Base-by-base conservation (phyloP, 805 yeast species). In the Dipodascopsis uninucleata region DNA sequence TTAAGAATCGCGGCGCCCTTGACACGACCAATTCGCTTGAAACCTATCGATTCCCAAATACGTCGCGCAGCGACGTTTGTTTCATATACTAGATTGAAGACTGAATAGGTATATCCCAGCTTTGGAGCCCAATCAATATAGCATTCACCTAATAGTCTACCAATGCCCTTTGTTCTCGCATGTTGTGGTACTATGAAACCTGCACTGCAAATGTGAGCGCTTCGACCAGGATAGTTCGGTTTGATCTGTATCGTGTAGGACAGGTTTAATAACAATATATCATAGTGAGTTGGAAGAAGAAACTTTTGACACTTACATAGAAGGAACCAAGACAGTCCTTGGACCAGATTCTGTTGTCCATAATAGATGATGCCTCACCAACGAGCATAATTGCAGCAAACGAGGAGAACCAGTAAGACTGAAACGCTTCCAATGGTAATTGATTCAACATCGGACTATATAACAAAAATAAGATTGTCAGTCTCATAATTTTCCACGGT, bases 181-280 rank as follows among this genome's bases (percentile, higher is more conserved):
- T 95, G 95, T 3, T 95, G 93, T 64, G 90, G 88, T 2, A 90
- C 97, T 28, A 90, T 68, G 57, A 90, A 84, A 17, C 82, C 82
- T 1, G 86, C 95, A 0, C 95, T 85, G 57, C 95, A 88, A n/a
- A 93, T 82, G 61, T 90, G 97, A 0, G 95, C 79, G 16, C 93
- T 82, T 35, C 97, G 71, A 1, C 97, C 97, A 0, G 97, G 96
- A 61, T 82, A 90, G 58, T 86, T 84, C 2, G 97, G 93, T 53
- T 83, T 83, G 49, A 90, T 74, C 47, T 45, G n/a, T n/a, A n/a
- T n/a, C n/a, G n/a, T n/a, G n/a, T n/a, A n/a, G n/a, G n/a, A n/a
- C n/a, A n/a, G n/a, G n/a, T n/a, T n/a, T n/a, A 25, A n/a, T 2
- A 8, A n/a, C 16, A 16, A 6, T 24, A 12, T 18, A 17, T 7